A percentile compares a stretch with the other conserved stretches of the same genome.
These are phyloP conservation scores for Margaritispora aquatica DNA, from an alignment of 495 filamentous ascomycete species.

Conservation along the genomic window DNA sequence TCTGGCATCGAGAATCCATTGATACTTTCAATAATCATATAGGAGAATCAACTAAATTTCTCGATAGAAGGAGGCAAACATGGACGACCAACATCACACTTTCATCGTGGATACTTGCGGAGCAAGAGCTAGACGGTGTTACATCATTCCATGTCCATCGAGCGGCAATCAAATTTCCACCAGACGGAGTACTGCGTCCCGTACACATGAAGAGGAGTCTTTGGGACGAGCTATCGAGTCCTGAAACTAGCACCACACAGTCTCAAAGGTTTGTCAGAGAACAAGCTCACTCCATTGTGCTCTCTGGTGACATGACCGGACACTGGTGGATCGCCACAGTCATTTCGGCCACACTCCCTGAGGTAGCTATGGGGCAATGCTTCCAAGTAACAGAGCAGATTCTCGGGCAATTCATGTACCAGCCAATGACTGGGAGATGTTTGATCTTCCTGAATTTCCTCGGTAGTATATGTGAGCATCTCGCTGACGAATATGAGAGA, in stretches of 20 bases:
- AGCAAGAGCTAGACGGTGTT: not conserved
- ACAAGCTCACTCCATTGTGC: conserved; percentile 10
- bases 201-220: not conserved
- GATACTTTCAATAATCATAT: conserved; percentile 16
- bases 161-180: conserved; percentile 10
- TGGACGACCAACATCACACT: conserved; percentile 16
- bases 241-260: no score
- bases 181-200: not conserved
- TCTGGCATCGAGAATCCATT: conserved; percentile 16
- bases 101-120: conserved; percentile 2
- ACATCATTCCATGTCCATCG: not conserved
- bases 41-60: conserved; percentile 2
- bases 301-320: conserved; percentile 10
- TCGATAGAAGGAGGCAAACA: not conserved
- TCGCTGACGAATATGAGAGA: conserved; percentile 5
- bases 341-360: conserved; percentile 6
- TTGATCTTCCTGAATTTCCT: conserved; percentile 10
- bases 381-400: not conserved
- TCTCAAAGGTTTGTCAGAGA: conserved; percentile 8
- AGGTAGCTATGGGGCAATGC: not conserved
- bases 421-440: conserved; percentile 11
- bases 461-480: conserved; percentile 11
- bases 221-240: not conserved
- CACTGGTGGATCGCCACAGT: conserved; percentile 11
- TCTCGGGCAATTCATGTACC: conserved; percentile 9